Conservation (phyloP, 1,284 basidiomycete species). For the Tilletia horrida region DNA sequence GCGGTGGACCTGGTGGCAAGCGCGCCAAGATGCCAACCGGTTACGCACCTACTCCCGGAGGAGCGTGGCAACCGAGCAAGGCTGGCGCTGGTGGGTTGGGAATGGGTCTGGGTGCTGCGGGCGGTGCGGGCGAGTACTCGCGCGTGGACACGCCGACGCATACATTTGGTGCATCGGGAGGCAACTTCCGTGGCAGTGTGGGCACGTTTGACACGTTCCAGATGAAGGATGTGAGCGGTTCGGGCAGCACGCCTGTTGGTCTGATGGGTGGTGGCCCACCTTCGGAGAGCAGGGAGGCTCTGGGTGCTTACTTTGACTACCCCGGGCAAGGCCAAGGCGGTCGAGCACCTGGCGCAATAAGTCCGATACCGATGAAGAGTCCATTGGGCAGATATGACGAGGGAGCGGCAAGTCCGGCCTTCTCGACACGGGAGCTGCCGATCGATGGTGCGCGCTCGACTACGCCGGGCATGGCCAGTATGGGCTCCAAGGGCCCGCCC, state of each 20-base stretch:
- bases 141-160: slow-evolving; percentile 42
- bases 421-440: neutral
- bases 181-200: slow-evolving; percentile 31
- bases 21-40: slow-evolving; percentile 26
- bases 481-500: neutral
- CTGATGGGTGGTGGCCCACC: neutral
- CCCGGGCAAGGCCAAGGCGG: slow-evolving; percentile 22
- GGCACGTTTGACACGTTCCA: slow-evolving; percentile 46
- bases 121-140: slow-evolving; percentile 37
- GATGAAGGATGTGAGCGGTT: slow-evolving; percentile 38
- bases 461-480: neutral
- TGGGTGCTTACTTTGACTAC: slow-evolving; percentile 43
- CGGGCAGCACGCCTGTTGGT: neutral
- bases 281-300: slow-evolving; percentile 32
- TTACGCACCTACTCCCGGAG: slow-evolving; percentile 22
- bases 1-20: slow-evolving; percentile 20
- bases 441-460: neutral
- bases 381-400: slow-evolving; percentile 15
- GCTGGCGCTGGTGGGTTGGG: slow-evolving; percentile 5
- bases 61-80: slow-evolving; percentile 16
- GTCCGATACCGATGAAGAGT: slow-evolving; percentile 11
- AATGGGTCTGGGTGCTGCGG: slow-evolving; percentile 27
- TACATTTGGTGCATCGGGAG: slow-evolving; percentile 21
- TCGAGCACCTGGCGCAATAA: neutral
- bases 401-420: neutral